These are phyloP conservation scores for Alternaria incomplexa DNA, from an alignment of 2,329 filamentous ascomycete genomes.

Conservation along the genomic window DNA sequence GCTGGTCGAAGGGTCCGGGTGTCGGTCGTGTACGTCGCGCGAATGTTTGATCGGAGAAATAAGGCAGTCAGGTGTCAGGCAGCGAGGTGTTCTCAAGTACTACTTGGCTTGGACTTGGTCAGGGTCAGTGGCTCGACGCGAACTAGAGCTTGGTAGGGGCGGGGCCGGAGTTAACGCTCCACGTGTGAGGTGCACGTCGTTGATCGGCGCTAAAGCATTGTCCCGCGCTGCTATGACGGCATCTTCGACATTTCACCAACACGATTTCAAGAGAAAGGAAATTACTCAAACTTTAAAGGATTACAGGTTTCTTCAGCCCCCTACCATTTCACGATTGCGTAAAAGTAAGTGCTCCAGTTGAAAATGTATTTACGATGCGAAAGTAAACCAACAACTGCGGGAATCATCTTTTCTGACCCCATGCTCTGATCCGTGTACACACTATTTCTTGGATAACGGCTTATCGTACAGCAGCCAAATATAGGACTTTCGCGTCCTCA, in stretches of 20 bases:
- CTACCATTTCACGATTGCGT: background rate
- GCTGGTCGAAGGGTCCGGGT: conserved; percentile 3
- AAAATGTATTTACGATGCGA: background rate
- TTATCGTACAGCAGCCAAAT: background rate
- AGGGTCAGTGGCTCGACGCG: conserved; percentile 6
- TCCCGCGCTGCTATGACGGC: conserved; percentile 24
- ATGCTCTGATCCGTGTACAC: background rate
- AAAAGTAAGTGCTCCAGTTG: background rate
- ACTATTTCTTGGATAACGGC: background rate
- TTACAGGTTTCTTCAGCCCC: background rate
- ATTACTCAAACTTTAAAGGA: background rate
- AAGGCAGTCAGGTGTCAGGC: background rate
- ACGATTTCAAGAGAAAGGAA: background rate
- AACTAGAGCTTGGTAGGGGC: conserved; percentile 12
- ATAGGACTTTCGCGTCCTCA: background rate
- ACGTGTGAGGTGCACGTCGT: conserved; percentile 20
- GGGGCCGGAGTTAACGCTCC: conserved; percentile 19
- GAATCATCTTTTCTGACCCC: background rate
- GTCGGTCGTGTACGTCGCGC: background rate
- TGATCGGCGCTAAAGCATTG: conserved; percentile 12
- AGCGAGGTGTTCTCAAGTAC: background rate
- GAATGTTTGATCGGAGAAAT: background rate
- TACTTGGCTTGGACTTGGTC: background rate
- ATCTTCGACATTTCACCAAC: conserved; percentile 16
- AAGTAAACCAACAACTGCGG: background rate